These are phyloP conservation scores for Scutellaria galericulata DNA, from an alignment of 257 asterid genomes.

Conservation along the genomic window DNA sequence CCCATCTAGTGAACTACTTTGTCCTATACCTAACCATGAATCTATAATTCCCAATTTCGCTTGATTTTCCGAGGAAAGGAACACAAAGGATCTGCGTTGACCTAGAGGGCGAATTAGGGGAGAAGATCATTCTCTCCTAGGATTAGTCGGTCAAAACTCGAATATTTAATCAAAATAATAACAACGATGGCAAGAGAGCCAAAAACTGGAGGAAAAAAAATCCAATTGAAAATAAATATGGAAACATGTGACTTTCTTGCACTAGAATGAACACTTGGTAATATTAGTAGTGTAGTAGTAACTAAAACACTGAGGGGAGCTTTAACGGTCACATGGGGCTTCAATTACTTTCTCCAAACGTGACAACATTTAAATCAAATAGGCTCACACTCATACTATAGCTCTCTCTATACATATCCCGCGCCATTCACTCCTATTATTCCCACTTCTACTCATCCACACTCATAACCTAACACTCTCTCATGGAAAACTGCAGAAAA, in stretches of 20 bases:
- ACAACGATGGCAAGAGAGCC: constrained; percentile 34
- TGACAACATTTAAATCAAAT: constrained; percentile 74
- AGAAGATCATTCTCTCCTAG: too few relatives aligned
- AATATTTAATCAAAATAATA: too few relatives aligned
- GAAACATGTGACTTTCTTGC: constrained; percentile 40
- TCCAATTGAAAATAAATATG: constrained; percentile 3
- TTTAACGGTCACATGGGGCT: constrained; percentile 67
- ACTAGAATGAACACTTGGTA: constrained; percentile 32
- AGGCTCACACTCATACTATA: constrained; percentile 39
- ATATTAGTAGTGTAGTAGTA: constrained; percentile 20
- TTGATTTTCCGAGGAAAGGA: neutral
- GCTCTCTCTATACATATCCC: constrained; percentile 56
- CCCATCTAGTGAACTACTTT: constrained; percentile 29
- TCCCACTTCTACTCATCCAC: constrained; percentile 22
- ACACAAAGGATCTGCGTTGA: too few relatives aligned
- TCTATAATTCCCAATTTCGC: neutral
- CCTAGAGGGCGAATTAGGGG: too few relatives aligned
- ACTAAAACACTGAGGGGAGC: constrained; percentile 32
- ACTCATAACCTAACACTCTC: constrained; percentile 9
- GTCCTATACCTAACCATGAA: neutral
- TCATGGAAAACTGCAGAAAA: constrained; percentile 73
- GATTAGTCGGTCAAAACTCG: too few relatives aligned
- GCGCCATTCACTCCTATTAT: constrained; percentile 45
- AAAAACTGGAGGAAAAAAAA: neutral
- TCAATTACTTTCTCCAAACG: constrained; percentile 59